phyloP scores from a whole-genome alignment of 352 stramenopile genomes.

The Pythium folliculosum region DNA sequence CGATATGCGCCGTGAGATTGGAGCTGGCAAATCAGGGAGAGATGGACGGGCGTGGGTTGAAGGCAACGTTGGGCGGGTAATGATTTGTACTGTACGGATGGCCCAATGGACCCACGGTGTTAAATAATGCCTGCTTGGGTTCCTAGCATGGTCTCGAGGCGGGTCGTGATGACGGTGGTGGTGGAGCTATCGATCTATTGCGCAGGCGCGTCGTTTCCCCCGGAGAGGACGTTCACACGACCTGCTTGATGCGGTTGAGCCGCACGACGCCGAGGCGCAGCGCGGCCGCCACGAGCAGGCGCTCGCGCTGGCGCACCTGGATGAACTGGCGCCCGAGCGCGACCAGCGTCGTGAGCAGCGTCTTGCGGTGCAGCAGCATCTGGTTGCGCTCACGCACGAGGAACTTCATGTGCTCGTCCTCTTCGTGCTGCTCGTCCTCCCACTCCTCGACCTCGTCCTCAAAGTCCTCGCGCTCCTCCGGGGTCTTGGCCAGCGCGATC shows the following conservation, averaged over 20 bases:
- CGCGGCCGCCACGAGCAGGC: constrained; percentile 18
- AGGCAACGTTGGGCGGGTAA: background rate
- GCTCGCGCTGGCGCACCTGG: constrained; percentile 27
- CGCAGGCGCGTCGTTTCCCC: no score
- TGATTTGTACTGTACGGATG: background rate
- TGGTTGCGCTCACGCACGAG: constrained; percentile 19
- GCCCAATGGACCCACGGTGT: background rate
- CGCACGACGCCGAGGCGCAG: constrained; percentile 27
- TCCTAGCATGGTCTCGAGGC: no score
- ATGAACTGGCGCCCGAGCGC: constrained; percentile 27
- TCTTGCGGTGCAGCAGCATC: constrained; percentile 26
- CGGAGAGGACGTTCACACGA: constrained; percentile 4
- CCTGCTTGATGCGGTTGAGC: constrained; percentile 26
- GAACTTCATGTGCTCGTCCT: constrained; percentile 28
- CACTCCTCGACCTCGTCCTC: constrained; percentile 24
- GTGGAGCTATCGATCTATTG: constrained; percentile 2
- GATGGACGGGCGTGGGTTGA: background rate
- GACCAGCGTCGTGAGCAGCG: constrained; percentile 23
- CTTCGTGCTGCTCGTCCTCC: constrained; percentile 26
- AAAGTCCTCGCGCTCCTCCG: constrained; percentile 20
- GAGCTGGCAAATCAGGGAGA: background rate
- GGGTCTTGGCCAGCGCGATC: constrained; percentile 17
- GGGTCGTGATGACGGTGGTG: no score
- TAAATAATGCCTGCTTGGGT: background rate
- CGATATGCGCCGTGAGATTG: background rate